Percentiles rank a stretch among this genome's conserved stretches.
These are phyloP conservation scores for Lactarius tabidus DNA, from an alignment of 768 basidiomycete genomes.

Conservation along the genomic window DNA sequence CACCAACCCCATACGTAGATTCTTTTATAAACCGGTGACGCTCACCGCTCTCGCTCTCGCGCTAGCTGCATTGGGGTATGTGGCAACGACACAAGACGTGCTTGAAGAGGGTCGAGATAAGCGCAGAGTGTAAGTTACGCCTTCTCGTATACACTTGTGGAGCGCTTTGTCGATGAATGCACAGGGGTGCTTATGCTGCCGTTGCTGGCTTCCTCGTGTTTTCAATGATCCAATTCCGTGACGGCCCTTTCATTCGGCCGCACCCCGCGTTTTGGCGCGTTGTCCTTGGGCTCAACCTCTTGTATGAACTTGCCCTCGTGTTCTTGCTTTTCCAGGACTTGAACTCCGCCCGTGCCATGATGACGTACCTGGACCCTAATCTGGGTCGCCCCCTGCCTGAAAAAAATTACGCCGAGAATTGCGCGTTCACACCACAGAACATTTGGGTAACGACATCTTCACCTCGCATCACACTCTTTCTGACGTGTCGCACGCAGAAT, in stretches of 20 bases:
- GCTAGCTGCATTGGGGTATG: slow-evolving; percentile 67
- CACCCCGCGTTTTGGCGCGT: slow-evolving; percentile 86
- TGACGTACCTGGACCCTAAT: slow-evolving; percentile 70
- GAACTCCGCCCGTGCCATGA: slow-evolving; percentile 68
- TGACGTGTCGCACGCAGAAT: slow-evolving; percentile 41
- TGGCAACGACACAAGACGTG: slow-evolving; percentile 82
- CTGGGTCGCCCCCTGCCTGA: slow-evolving; percentile 74
- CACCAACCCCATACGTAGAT: slow-evolving; percentile 41
- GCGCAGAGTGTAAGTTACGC: slow-evolving; percentile 71
- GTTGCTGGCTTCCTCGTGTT: slow-evolving; percentile 72
- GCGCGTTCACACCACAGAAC: slow-evolving; percentile 54
- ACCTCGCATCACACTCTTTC: background rate
- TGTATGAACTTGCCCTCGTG: slow-evolving; percentile 79
- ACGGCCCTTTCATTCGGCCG: slow-evolving; percentile 84
- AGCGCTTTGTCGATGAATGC: slow-evolving; percentile 7
- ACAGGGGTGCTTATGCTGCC: slow-evolving; percentile 73
- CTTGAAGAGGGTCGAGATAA: slow-evolving; percentile 81
- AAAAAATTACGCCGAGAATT: slow-evolving; percentile 84
- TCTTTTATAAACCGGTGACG: slow-evolving; percentile 84
- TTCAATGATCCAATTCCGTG: slow-evolving; percentile 85
- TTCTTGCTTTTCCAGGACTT: slow-evolving; percentile 87
- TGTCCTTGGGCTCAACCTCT: slow-evolving; percentile 72
- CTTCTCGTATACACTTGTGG: slow-evolving; percentile 2
- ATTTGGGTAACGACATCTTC: slow-evolving; percentile 54
- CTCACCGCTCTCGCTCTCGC: slow-evolving; percentile 67